Base-by-base conservation (phyloP, 495 filamentous ascomycete species). In the Talaromyces ruber region DNA sequence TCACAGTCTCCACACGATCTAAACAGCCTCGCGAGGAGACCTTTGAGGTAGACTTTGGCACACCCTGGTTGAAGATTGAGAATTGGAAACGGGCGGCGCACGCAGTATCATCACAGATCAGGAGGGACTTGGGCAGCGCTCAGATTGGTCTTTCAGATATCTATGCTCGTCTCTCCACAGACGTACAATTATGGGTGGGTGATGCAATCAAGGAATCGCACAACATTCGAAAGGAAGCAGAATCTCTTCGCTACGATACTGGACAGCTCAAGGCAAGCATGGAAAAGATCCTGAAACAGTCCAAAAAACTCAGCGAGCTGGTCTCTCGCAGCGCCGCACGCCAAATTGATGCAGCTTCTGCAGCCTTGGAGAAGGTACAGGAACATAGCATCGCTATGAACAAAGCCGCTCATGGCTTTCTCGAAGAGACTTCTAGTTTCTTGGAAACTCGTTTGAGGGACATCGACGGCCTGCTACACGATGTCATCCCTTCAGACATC, bases 11-110 rank as follows among this genome's bases (percentile, higher is more conserved):
- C 66, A 79, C 82, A 30, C 71, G 74, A 58, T 77, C 81, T 11
- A 83, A 78, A 65, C 76, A 81, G 6, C 69, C 74, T n/a, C 61
- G 83, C 43, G 73, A 78, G n/a, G 77, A 88, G 68, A 80, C 67
- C 12, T 78, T 82, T 16, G 67, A 76, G 25, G 71, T 86, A 47
- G 83, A 85, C 64, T 82, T 88, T 65, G 84, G 86, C n/a, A 82
- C 77, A 2, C 81, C 81, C 16, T 87, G 84, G 84, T 68, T 85
- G 59, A 84, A 83, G 64, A 72, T 84, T 63, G 75, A 76, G 45
- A 80, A 78, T 21, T 86, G 84, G 83, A 82, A 79, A 63, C 74
- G 76, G 60, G 81, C 78, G 30, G 81, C 75, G 6, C 74, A 70
- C 0, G 62, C 60, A 18, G 64, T 82, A 22, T 76, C 75, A 39